Evolutionary conservation across 805 yeast genomes (phyloP).

Genomic region (Hanseniaspora occidentalis): DNA sequence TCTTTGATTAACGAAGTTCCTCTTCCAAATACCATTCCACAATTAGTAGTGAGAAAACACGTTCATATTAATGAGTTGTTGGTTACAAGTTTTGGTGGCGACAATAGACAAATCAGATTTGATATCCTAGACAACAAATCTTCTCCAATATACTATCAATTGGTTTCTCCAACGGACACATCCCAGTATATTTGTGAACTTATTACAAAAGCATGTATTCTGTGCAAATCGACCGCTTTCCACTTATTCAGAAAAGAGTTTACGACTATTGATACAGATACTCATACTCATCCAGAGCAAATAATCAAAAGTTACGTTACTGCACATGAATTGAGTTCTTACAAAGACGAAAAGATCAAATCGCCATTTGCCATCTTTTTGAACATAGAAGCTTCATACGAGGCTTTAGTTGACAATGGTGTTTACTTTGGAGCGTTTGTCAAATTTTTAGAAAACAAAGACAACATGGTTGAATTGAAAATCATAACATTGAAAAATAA

Average conservation of each 20-base stretch:
- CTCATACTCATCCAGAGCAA: no score
- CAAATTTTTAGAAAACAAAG: not conserved
- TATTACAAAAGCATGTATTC: constrained; percentile 44
- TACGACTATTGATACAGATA: constrained; percentile 38
- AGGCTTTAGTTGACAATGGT: constrained; percentile 10
- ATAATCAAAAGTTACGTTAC: constrained; percentile 46
- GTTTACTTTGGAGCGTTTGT: constrained; percentile 6
- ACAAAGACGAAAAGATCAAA: constrained; percentile 40
- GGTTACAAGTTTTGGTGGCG: constrained; percentile 30
- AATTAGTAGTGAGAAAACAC: constrained; percentile 58
- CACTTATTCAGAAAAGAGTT: constrained; percentile 50
- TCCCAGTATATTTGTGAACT: constrained; percentile 17
- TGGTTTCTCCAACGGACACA: constrained; percentile 7
- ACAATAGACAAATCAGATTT: constrained; percentile 14
- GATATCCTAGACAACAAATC: constrained; percentile 9
- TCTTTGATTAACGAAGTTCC: constrained; percentile 80
- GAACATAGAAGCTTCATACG: constrained; percentile 29
- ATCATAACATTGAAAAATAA: constrained; percentile 4
- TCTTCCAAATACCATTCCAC: constrained; percentile 49
- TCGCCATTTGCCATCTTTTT: constrained; percentile 57
- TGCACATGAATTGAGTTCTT: constrained; percentile 51
- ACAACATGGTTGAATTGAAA: not conserved
- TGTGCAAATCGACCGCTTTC: constrained; percentile 64
- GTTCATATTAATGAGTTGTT: constrained; percentile 44
- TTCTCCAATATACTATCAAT: constrained; percentile 2